Evolutionary conservation across 1,284 basidiomycete species (phyloP), one percentile per base, ranked within the genome.

Genomic region (Ceratobasidium theobromae): DNA sequence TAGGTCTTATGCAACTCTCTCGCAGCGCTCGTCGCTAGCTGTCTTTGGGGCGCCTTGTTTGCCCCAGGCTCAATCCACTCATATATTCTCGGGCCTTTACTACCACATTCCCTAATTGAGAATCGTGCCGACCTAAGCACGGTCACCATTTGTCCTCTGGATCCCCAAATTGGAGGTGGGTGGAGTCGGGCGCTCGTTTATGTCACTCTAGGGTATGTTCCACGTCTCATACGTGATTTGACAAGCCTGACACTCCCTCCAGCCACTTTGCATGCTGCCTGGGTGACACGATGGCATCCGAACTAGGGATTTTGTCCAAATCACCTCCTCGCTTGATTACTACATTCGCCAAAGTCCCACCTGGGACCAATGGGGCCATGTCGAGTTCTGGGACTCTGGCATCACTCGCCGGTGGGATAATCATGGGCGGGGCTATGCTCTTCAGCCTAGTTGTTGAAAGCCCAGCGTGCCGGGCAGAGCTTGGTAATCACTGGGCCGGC

Each of bases 321-420:
- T 80, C 82, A 3, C 80, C 80, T 3, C 94, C 94, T 0, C 52
- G 65, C 21, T 82, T 95, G 30, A 83, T 93, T 71, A 92, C 92
- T 1, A 93, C 88, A 1, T 75, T 88, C 51, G 79, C 80, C 66
- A 71, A 77, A 0, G 92, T 95, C 0, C 94, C 94, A 0, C 87
- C 89, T 0, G 95, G 95, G 0, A 97, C 95, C 1, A 98, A 98
- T 73, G 95, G 95, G 8, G 95, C 84, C 0, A 82, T 98, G 69
- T 91, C 91, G 0, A 64, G 81, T 0, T 81, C 84, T 48, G 95
- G 95, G 6, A 91, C 91, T 0, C 68, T 84, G 1, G 87, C 88
- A 8, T 93, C 91, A 1, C 76, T 87, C 1, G 73, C 80, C 0
- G 95, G 95, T 1, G 95, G 95, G 0, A 73, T 81, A 0, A 72